phyloP scores from a whole-genome alignment of 1,284 basidiomycete species.

The Macrocystidia cucumis region DNA sequence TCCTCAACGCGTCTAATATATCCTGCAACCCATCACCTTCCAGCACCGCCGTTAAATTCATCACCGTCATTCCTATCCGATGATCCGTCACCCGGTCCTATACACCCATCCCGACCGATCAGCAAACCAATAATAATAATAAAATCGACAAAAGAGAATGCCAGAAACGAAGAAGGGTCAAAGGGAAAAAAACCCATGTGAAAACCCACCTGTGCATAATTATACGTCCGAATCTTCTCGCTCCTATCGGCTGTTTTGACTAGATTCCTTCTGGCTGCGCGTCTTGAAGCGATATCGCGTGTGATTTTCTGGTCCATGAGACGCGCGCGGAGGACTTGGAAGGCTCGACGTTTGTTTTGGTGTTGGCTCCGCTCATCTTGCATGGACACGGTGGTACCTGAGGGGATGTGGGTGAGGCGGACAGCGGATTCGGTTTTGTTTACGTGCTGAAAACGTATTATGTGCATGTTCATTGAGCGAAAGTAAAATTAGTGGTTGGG shows the following conservation, averaged over 20 bases:
- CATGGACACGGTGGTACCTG: slow-evolving; percentile 95
- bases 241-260: slow-evolving; percentile 79
- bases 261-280: slow-evolving; percentile 64
- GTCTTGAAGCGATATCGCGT: slow-evolving; percentile 62
- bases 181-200: neutral
- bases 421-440: slow-evolving; percentile 99
- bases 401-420: slow-evolving; percentile 90
- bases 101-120: neutral
- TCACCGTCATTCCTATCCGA: slow-evolving; percentile 72
- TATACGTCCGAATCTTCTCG: slow-evolving; percentile 93
- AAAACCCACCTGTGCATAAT: slow-evolving; percentile 69
- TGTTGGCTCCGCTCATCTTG: slow-evolving; percentile 98
- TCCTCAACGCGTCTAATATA: slow-evolving; percentile 57
- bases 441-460: slow-evolving; percentile 63
- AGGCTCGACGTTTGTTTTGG: slow-evolving; percentile 85
- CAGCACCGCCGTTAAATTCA: slow-evolving; percentile 67
- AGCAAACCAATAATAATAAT: too few relatives aligned
- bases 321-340: slow-evolving; percentile 78
- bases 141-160: too few relatives aligned
- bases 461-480: slow-evolving; percentile 6
- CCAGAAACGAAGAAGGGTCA: too few relatives aligned
- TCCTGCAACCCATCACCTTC: slow-evolving; percentile 70
- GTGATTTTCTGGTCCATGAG: slow-evolving; percentile 75
- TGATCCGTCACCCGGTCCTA: slow-evolving; percentile 92
- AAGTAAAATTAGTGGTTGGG: neutral